Base-by-base conservation (phyloP, 2,329 filamentous ascomycete genomes). In the Malbranchea cinnamomea region DNA sequence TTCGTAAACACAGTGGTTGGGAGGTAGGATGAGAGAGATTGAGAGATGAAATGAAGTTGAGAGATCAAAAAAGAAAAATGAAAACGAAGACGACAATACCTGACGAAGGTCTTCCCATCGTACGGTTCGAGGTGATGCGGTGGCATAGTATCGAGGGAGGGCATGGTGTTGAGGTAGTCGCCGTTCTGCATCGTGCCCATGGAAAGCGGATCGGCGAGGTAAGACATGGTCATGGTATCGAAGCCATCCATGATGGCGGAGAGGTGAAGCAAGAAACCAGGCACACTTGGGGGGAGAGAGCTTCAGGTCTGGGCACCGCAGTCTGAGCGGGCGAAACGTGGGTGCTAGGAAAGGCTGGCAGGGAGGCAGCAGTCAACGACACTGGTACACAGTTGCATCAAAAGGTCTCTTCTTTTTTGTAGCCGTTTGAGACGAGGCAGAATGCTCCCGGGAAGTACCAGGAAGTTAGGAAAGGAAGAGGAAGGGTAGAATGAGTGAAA, bases 211-310 rank as follows among this genome's bases (percentile, higher is more conserved):
- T 63, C 65, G 33, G 65, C 61, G 52, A 73, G 53, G 45, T 73
- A 75, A n/a, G 67, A 66, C 69, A 74, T 71, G 49, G 65, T 60
- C 53, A 67, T 64, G 41, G 65, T 66, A 49, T 72, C 68, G 53
- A 67, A 72, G 50, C 65, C 62, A 46, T 71, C 68, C 60, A 63
- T 63, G n/a, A n/a, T n/a, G 37, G 43, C 48, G 42, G 43, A 35
- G 36, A 42, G 21, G 21, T 18, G 24, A 12, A 10, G 12, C 16
- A 18, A 15, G 18, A 12, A 21, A 31, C 25, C 24, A 23, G 29
- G 20, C 18, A 29, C 28, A 14, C 28, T 26, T 19, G 26, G 13
- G 18, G 30, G 16, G 26, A 14, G 29, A 20, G 22, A n/a, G 18
- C 5, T 6, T 11, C 6, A 11, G 9, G 23, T 28, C 10, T 20